These are phyloP conservation scores for Diplotaxis tenuifolia DNA, from an alignment of 345 rosid genomes.

Conservation along the genomic window DNA sequence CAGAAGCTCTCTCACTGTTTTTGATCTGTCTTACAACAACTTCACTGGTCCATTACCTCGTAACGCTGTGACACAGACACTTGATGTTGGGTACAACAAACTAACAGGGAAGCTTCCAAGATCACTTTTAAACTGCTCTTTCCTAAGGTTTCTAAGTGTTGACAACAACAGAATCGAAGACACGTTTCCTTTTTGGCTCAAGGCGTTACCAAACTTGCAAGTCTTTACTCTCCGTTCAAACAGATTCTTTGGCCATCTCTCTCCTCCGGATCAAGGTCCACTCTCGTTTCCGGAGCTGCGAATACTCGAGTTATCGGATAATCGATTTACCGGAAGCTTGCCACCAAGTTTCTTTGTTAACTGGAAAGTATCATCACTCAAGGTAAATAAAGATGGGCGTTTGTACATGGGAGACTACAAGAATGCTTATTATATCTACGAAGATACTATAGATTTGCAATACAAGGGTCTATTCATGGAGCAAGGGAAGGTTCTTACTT, in stretches of 20 bases:
- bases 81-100: slow-evolving; percentile 15
- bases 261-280: neutral
- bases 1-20: neutral
- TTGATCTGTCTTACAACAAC: slow-evolving; percentile 12
- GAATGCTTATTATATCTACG: neutral
- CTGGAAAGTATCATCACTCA: neutral
- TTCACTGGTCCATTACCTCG: slow-evolving; percentile 18
- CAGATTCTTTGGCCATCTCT: slow-evolving; percentile 12
- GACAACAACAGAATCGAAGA: too few relatives aligned
- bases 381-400: neutral
- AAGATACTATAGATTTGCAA: too few relatives aligned
- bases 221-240: slow-evolving; percentile 9
- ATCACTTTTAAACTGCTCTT: too few relatives aligned
- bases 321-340: neutral
- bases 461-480: slow-evolving; percentile 21
- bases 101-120: slow-evolving; percentile 17
- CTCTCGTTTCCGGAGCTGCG: neutral
- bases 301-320: neutral
- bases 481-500: too few relatives aligned
- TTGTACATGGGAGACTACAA: neutral
- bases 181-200: too few relatives aligned
- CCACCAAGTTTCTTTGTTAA: slow-evolving; percentile 8
- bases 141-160: too few relatives aligned
- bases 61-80: neutral
- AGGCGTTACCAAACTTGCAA: too few relatives aligned